Percentiles rank a stretch among this genome's conserved stretches.
Conservation (phyloP, 305 asterid genomes). For the Solanum aculeatissimum region DNA sequence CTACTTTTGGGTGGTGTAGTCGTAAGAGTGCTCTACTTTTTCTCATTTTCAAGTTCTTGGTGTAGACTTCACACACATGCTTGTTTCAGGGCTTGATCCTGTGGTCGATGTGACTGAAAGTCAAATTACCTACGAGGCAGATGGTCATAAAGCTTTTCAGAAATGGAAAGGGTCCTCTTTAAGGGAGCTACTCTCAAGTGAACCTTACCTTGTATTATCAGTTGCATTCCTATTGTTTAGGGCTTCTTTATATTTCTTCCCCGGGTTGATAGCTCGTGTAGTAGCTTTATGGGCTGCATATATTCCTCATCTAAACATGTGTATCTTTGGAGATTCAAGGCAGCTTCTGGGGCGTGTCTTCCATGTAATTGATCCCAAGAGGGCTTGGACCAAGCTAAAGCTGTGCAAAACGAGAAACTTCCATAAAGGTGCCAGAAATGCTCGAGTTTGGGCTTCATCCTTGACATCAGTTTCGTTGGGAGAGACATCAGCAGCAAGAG, state of each 20-base stretch:
- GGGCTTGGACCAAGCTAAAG: slow-evolving; percentile 49
- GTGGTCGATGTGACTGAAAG: not conserved
- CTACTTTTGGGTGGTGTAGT: not conserved
- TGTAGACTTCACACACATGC: not conserved
- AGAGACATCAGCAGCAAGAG: slow-evolving; percentile 24
- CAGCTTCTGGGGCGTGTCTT: slow-evolving; percentile 46
- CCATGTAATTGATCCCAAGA: slow-evolving; percentile 44
- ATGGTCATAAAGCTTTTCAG: not conserved
- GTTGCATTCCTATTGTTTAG: slow-evolving; percentile 29
- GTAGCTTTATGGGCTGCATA: slow-evolving; percentile 43
- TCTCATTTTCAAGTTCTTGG: not conserved
- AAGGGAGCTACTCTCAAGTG: slow-evolving; percentile 27
- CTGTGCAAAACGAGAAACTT: slow-evolving; percentile 47
- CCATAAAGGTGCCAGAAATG: slow-evolving; percentile 54
- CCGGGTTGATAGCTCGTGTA: slow-evolving; percentile 26
- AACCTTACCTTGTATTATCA: slow-evolving; percentile 44
- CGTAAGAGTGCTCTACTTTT: not conserved
- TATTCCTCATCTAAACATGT: slow-evolving; percentile 43
- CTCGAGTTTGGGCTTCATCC: slow-evolving; percentile 76
- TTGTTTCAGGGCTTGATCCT: slow-evolving; percentile 5
- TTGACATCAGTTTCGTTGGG: slow-evolving; percentile 62
- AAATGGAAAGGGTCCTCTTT: slow-evolving; percentile 24
- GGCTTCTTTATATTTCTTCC: slow-evolving; percentile 26
- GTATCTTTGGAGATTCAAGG: slow-evolving; percentile 52
- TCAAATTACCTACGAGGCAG: not conserved